A percentile compares a stretch with the other conserved stretches of the same genome.
These are phyloP conservation scores for Chaetomium strumarium DNA, from an alignment of 2,329 filamentous ascomycete genomes.

Conservation along the genomic window DNA sequence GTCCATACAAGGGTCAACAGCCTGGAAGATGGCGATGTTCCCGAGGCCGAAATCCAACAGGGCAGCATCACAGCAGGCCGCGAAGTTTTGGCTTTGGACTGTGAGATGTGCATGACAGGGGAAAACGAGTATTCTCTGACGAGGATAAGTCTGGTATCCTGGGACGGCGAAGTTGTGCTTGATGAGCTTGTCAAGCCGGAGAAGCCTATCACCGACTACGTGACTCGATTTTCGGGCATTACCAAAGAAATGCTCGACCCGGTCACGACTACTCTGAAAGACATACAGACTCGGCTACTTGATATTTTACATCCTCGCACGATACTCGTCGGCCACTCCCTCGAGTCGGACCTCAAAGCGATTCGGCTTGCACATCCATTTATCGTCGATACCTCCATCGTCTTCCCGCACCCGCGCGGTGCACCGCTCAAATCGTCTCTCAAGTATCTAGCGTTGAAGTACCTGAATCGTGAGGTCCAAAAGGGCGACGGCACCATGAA, in stretches of 20 bases:
- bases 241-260: slow-evolving; percentile 76
- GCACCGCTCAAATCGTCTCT: slow-evolving; percentile 85
- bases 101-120: slow-evolving; percentile 93
- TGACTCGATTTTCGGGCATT: slow-evolving; percentile 89
- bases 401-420: slow-evolving; percentile 86
- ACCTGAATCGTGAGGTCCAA: slow-evolving; percentile 82
- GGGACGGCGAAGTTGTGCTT: slow-evolving; percentile 75
- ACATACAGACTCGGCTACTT: slow-evolving; percentile 76
- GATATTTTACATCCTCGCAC: slow-evolving; percentile 64
- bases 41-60: slow-evolving; percentile 65
- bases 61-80: slow-evolving; percentile 81
- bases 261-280: slow-evolving; percentile 74
- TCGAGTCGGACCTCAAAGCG: slow-evolving; percentile 78
- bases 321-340: slow-evolving; percentile 73
- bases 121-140: slow-evolving; percentile 77
- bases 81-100: slow-evolving; percentile 77
- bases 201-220: slow-evolving; percentile 83
- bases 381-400: slow-evolving; percentile 83
- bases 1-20: slow-evolving; percentile 66
- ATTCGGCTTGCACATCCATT: slow-evolving; percentile 85
- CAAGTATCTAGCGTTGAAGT: slow-evolving; percentile 84
- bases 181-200: slow-evolving; percentile 91
- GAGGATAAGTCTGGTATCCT: slow-evolving; percentile 78
- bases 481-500: slow-evolving; percentile 57
- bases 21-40: slow-evolving; percentile 61